phyloP scores from a whole-genome alignment of 2,329 filamentous ascomycete species.

The Fusarium chuoi region DNA sequence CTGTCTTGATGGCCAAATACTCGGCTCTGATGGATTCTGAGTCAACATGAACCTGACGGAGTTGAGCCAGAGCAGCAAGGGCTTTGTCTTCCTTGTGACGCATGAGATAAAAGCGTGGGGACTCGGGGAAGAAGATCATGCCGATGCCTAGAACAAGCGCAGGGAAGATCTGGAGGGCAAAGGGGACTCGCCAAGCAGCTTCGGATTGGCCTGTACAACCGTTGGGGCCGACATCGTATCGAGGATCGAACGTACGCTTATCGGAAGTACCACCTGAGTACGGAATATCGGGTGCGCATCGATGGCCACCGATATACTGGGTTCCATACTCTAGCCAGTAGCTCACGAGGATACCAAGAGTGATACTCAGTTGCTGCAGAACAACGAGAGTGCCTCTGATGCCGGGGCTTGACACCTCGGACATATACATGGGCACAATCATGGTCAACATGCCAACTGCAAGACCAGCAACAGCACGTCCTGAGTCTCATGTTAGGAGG shows the following conservation, averaged over 20 bases:
- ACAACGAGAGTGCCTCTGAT: constrained; percentile 59
- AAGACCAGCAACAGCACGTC: neutral
- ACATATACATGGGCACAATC: constrained; percentile 56
- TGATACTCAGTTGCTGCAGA: constrained; percentile 51
- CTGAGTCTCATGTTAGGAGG: neutral
- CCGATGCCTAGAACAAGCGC: constrained; percentile 40
- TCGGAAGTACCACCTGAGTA: neutral
- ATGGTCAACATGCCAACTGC: constrained; percentile 40
- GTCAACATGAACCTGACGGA: constrained; percentile 31
- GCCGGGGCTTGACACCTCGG: constrained; percentile 59
- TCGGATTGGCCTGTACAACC: neutral
- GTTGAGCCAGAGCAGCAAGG: constrained; percentile 31
- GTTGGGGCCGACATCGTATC: neutral
- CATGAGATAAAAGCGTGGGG: constrained; percentile 42
- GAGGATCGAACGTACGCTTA: neutral
- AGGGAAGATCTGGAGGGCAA: constrained; percentile 45
- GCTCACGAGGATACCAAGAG: constrained; percentile 45
- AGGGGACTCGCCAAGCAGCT: constrained; percentile 45
- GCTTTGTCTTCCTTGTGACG: constrained; percentile 42
- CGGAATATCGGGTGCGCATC: neutral
- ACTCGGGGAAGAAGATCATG: constrained; percentile 41
- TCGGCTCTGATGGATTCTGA: constrained; percentile 38
- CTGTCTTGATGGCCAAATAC: constrained; percentile 42
- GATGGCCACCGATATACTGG: constrained; percentile 36
- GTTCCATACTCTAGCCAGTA: constrained; percentile 48